phyloP scores from a whole-genome alignment of 2,329 filamentous ascomycete species.

The Hirsutella rhossiliensis region DNA sequence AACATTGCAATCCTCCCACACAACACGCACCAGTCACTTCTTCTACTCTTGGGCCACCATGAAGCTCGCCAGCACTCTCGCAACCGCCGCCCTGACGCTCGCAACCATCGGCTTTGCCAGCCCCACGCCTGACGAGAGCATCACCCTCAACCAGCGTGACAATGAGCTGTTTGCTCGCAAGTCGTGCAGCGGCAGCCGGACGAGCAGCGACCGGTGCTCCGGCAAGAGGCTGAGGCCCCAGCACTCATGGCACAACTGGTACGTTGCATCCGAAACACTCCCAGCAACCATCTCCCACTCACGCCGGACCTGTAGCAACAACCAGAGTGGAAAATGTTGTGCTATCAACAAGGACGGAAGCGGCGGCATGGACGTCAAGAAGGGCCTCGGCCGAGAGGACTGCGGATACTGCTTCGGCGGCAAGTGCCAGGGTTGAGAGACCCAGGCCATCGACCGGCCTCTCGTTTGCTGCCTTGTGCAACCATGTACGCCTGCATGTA shows the following conservation, averaged over 20 bases:
- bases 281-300: not conserved
- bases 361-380: not conserved
- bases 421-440: not conserved
- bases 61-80: not conserved
- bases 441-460: no score
- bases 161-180: not conserved
- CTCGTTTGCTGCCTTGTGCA: no score
- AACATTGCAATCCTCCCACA: no score
- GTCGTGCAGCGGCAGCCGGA: not conserved
- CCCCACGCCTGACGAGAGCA: not conserved
- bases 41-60: not conserved
- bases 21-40: no score
- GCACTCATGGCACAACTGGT: slow-evolving; percentile 2
- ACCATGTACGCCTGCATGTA: no score
- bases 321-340: slow-evolving; percentile 1
- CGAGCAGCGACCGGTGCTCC: not conserved
- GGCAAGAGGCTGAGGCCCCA: not conserved
- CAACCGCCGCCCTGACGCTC: not conserved
- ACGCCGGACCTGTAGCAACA: not conserved
- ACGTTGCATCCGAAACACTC: not conserved
- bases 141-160: not conserved
- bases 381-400: not conserved
- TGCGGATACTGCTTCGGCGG: slow-evolving; percentile 2
- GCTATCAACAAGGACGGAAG: slow-evolving; percentile 1
- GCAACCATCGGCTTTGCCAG: not conserved